Base-by-base conservation (phyloP, 345 rosid genomes). In the Gossypium stocksii region DNA sequence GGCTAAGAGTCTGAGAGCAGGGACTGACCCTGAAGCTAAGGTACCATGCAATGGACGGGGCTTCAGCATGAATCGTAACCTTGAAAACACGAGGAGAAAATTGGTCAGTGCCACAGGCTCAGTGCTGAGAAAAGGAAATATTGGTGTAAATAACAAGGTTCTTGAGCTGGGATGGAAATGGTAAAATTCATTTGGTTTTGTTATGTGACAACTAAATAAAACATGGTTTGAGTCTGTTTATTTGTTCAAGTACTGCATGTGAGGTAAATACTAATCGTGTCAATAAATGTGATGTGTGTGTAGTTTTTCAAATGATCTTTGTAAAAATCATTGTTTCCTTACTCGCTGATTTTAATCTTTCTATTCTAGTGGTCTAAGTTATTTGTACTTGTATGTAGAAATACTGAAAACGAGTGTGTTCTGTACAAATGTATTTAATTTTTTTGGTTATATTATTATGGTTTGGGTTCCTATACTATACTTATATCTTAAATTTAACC, bases 1-100 rank as follows among this genome's bases (percentile, higher is more conserved):
- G 91, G 86, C 71, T 17, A 87, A 68, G 72, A 85, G 85, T 78
- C 73, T 85, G 66, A 80, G 81, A 74, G 80, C 84, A 66, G 79
- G 82, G 66, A 25, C 77, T 54, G 75, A 49, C 29, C 61, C 77
- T 67, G 71, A 78, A 54, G 61, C 72, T n/a, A 72, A 79, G 62
- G 13, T 34, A 9, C 23, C 60, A 1, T 25, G 45, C 65, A 44
- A 71, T 23, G 63, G 41, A 57, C 6, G 64, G n/a, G 43, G 64
- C 2, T 23, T 60, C 15, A 25, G 48, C 27, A 13, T 19, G 45
- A 69, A 27, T 57, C 16, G 7, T 27, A 25, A 70, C 29, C 41
- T 43, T 17, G 72, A 75, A 11, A 51, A 43, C 29, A 72, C 75
- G 14, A 78, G 69, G 71, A 80, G 29, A 60, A 60, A 66, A 43